A percentile compares a stretch with the other conserved stretches of the same genome.
Conservation (phyloP, 2,329 filamentous ascomycete species). For the Beauveria pseudobassiana region DNA sequence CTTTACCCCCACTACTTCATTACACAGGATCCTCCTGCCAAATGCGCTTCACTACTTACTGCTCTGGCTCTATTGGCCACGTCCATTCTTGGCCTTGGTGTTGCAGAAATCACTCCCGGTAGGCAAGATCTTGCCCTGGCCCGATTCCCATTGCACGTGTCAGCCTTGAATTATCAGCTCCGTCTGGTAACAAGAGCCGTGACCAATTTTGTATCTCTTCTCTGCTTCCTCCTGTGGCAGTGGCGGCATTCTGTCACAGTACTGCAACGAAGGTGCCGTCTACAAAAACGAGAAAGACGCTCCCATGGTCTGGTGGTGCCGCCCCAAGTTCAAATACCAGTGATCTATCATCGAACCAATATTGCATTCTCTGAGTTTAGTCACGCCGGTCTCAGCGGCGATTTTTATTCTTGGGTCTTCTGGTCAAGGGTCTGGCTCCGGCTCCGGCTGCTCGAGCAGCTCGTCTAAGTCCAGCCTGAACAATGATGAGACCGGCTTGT, state of each 20-base stretch:
- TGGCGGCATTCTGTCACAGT: not conserved
- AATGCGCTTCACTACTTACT: not conserved
- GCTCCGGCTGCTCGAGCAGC: not conserved
- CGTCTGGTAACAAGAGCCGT: not conserved
- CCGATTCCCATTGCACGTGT: not conserved
- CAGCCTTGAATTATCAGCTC: no score
- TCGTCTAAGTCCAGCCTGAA: not conserved
- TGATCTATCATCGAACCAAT: not conserved
- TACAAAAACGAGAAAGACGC: not conserved
- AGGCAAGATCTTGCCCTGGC: not conserved
- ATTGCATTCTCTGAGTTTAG: not conserved
- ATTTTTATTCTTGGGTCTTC: not conserved
- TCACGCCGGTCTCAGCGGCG: not conserved
- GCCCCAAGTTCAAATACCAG: not conserved
- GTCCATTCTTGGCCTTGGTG: not conserved
- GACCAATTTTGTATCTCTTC: not conserved
- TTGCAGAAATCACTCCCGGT: not conserved
- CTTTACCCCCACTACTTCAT: no score
- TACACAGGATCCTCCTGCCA: not conserved
- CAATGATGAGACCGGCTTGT: not conserved
- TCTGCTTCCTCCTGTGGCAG: not conserved
- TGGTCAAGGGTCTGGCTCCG: not conserved
- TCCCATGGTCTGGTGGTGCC: not conserved
- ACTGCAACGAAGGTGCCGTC: not conserved
- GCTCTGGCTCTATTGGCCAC: not conserved